These are phyloP conservation scores for Elaphomyces granulatus DNA, from an alignment of 495 filamentous ascomycete genomes.

Conservation along the genomic window DNA sequence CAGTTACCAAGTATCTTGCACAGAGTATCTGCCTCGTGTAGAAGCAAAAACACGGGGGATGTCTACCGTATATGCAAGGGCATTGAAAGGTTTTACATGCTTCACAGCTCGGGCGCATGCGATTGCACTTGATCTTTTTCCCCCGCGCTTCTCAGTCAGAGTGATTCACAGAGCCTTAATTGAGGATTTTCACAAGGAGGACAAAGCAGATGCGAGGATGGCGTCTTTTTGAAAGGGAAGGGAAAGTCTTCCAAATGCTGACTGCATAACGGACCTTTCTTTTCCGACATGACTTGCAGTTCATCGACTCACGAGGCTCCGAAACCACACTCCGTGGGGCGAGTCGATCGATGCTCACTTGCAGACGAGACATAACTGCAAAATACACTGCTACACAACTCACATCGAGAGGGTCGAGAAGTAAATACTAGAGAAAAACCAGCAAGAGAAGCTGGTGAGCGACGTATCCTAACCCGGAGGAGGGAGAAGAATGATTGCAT, in stretches of 20 bases:
- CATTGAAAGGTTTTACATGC: constrained; percentile 81
- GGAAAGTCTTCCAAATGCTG: background rate
- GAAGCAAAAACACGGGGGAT: constrained; percentile 9
- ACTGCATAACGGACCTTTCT: constrained; percentile 51
- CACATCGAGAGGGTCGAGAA: no score
- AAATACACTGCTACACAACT: no score
- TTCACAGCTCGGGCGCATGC: constrained; percentile 67
- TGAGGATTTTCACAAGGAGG: no score
- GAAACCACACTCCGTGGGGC: constrained; percentile 55
- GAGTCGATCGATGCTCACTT: constrained; percentile 74
- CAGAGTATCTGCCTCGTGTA: background rate
- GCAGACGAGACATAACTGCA: constrained; percentile 65
- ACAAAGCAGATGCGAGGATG: constrained; percentile 4
- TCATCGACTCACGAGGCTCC: constrained; percentile 79
- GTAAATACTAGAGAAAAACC: background rate
- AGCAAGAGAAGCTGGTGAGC: background rate
- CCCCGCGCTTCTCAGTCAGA: background rate
- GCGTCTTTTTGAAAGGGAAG: background rate
- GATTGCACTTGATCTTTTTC: constrained; percentile 74
- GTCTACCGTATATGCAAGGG: constrained; percentile 70
- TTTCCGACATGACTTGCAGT: constrained; percentile 86
- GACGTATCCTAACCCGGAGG: background rate
- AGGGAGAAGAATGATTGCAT: constrained; percentile 1
- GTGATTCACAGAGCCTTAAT: no score
- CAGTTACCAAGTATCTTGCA: constrained; percentile 7